Base-by-base conservation (phyloP, 176 grass and related monocot species). In the Ensete glaucum region DNA sequence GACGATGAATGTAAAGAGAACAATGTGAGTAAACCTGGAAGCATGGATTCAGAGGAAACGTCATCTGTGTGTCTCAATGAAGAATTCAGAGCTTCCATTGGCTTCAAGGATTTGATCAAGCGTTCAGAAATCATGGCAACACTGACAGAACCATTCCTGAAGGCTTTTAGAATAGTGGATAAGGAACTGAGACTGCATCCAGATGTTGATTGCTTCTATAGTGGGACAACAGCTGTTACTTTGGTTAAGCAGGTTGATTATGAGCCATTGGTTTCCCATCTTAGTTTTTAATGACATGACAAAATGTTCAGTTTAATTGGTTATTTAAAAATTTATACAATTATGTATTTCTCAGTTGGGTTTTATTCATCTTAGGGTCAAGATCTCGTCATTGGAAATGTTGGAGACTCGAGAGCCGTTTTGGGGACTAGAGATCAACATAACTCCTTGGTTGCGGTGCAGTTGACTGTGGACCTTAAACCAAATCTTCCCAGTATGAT, bases 181-280 rank as follows among this genome's bases (percentile, higher is more conserved):
- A 97, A 97, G 69, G 90, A 97, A 58, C 84, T 97, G 73, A 90
- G 78, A 81, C 71, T 90, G 73, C 83, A 93, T 24, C 82, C 24
- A 25, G 88, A 80, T 24, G 87, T 93, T 25, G 88, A 97, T 89
- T 83, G 85, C 74, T 82, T 90, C 76, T 97, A 86, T 73, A 97
- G 90, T 85, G 94, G 94, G 54, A 90, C 83, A 72, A 97, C 94
- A 3, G 85, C 94, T 26, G 90, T 97, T 68, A 93, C 88, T 77
- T 66, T 97, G 80, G 73, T 97, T 65, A 97, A 97, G 81, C 90
- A 97, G 85, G 94, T 97, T 56, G 53, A 9, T 19, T 15, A 62
- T 1, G 6, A 11, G 27, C 27, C n/a, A 49, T 63, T 50, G 50
- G 16, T 22, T 69, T 73, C 52, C 23, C 52, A 73, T 54, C 8